These are phyloP conservation scores for Backusella luteola DNA, from an alignment of 192 early-diverging fungal genomes.

Conservation along the genomic window DNA sequence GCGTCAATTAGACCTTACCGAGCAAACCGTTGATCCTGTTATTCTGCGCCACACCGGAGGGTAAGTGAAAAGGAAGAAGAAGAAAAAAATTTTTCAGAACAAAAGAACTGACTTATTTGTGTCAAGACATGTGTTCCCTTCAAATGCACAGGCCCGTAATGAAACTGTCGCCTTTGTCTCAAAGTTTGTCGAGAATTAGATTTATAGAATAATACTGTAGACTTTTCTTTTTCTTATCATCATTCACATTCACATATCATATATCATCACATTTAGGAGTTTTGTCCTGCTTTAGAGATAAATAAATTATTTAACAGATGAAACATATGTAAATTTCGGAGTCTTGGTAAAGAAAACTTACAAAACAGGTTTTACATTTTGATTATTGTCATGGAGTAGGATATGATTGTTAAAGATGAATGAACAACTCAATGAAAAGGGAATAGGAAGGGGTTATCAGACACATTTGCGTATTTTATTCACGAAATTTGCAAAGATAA, in stretches of 20 bases:
- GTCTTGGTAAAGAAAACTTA: not conserved
- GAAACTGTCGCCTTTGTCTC: slow-evolving; percentile 22
- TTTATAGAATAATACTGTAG: not conserved
- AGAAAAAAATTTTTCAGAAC: not conserved
- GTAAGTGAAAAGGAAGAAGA: slow-evolving; percentile 20
- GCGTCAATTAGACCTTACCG: slow-evolving; percentile 11
- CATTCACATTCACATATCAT: not conserved
- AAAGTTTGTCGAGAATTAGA: slow-evolving; percentile 11
- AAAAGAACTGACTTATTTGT: not conserved
- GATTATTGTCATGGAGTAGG: too few relatives aligned
- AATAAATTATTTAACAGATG: not conserved
- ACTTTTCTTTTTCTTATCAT: not conserved
- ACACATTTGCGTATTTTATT: too few relatives aligned
- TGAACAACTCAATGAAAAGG: too few relatives aligned
- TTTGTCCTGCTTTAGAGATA: not conserved
- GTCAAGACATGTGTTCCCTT: slow-evolving; percentile 29
- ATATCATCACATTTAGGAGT: not conserved
- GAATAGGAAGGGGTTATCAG: too few relatives aligned
- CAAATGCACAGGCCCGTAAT: slow-evolving; percentile 26
- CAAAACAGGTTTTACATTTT: not conserved
- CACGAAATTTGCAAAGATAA: too few relatives aligned
- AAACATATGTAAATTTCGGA: not conserved
- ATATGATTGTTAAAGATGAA: too few relatives aligned
- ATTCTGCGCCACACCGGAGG: slow-evolving; percentile 35
- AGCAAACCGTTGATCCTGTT: slow-evolving; percentile 16